Conservation (phyloP, 2,329 filamentous ascomycete species). For the Aspergillus glaucus region DNA sequence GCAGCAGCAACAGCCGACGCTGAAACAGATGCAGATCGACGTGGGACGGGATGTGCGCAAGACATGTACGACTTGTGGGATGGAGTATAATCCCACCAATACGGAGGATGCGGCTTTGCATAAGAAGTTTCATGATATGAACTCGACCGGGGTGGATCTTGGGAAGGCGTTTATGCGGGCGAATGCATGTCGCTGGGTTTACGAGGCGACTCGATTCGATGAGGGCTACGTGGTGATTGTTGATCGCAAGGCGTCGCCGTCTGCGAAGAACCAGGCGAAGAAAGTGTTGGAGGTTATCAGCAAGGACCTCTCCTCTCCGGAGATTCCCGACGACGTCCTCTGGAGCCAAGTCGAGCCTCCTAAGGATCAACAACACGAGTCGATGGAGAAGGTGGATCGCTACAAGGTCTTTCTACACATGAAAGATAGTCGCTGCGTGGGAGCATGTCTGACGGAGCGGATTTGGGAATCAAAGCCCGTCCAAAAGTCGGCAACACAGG, state of each 20-base stretch:
- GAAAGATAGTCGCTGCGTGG: slow-evolving; percentile 55
- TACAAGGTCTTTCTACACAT: slow-evolving; percentile 60
- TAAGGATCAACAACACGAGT: slow-evolving; percentile 28
- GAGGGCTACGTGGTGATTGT: slow-evolving; percentile 53
- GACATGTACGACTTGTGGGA: slow-evolving; percentile 56
- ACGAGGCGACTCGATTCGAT: slow-evolving; percentile 44
- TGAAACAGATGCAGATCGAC: slow-evolving; percentile 58
- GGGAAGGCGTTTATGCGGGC: slow-evolving; percentile 52
- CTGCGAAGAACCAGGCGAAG: slow-evolving; percentile 47
- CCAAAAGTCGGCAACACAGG: slow-evolving; percentile 22
- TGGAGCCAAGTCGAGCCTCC: slow-evolving; percentile 47
- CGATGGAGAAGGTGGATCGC: slow-evolving; percentile 39
- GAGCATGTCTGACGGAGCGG: slow-evolving; percentile 55
- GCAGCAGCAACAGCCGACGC: slow-evolving; percentile 23
- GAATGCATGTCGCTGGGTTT: slow-evolving; percentile 46
- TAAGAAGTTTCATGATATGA: slow-evolving; percentile 58
- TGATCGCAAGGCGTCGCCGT: slow-evolving; percentile 47
- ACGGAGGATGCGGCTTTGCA: slow-evolving; percentile 57
- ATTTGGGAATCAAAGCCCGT: slow-evolving; percentile 54
- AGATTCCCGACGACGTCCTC: slow-evolving; percentile 51
- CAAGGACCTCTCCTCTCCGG: slow-evolving; percentile 55
- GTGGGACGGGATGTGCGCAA: slow-evolving; percentile 51
- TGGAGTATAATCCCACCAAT: slow-evolving; percentile 61
- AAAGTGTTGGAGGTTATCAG: slow-evolving; percentile 58
- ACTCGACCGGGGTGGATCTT: slow-evolving; percentile 55